Percentiles rank a stretch among this genome's conserved stretches.
Evolutionary conservation across 305 asterid genomes (phyloP).

Genomic region (Striga hermonthica): DNA sequence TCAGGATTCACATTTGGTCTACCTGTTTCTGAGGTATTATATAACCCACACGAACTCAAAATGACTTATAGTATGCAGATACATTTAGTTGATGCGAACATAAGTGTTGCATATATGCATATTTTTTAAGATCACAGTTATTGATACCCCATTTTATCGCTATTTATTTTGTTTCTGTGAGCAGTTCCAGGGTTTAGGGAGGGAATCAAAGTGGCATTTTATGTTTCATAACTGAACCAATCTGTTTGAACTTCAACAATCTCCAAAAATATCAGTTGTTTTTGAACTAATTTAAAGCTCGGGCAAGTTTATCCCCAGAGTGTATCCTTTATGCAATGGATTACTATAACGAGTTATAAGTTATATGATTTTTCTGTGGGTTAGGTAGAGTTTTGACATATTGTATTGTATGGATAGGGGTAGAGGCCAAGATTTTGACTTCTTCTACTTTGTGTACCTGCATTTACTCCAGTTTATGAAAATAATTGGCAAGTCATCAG

Average conservation of each 20-base stretch:
- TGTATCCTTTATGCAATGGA: constrained; percentile 19
- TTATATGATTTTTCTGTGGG: constrained; percentile 23
- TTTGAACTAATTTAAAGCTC: constrained; percentile 15
- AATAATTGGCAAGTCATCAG: constrained; percentile 76
- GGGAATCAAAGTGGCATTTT: constrained; percentile 22
- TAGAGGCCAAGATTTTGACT: constrained; percentile 22
- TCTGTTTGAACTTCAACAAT: constrained; percentile 23
- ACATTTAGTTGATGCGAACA: constrained; percentile 24
- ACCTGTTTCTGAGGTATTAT: constrained; percentile 88
- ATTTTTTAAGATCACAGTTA: constrained; percentile 15
- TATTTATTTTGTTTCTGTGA: constrained; percentile 12
- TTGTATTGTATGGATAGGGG: constrained; percentile 16
- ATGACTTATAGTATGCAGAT: constrained; percentile 14
- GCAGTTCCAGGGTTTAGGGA: constrained; percentile 28
- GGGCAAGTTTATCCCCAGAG: constrained; percentile 15
- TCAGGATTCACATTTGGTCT: constrained; percentile 90
- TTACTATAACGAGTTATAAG: constrained; percentile 2
- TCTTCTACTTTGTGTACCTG: constrained; percentile 30
- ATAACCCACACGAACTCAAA: constrained; percentile 31
- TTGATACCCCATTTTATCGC: constrained; percentile 24
- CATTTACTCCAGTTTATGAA: constrained; percentile 40
- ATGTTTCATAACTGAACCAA: constrained; percentile 26
- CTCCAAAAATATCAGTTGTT: constrained; percentile 22
- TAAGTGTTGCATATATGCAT: background rate
- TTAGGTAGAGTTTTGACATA: constrained; percentile 12